A percentile compares a stretch with the other conserved stretches of the same genome.
Conservation (phyloP, 2,329 filamentous ascomycete species). For the Tolypocladium endophyticum region DNA sequence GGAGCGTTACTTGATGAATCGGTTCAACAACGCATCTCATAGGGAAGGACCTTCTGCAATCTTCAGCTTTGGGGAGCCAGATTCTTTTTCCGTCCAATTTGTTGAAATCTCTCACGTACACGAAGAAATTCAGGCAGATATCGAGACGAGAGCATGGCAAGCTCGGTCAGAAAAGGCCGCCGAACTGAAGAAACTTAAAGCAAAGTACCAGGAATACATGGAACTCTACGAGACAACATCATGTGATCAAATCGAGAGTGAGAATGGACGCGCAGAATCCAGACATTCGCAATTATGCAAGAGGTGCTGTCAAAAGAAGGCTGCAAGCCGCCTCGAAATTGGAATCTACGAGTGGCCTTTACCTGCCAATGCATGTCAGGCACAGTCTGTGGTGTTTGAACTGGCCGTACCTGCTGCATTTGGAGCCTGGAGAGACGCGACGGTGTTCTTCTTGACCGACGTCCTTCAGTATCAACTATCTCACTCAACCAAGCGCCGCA, state of each 20-base stretch:
- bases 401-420: conserved; percentile 29
- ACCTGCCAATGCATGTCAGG: conserved; percentile 16
- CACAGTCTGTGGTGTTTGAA: conserved; percentile 42
- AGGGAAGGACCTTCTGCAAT: not conserved
- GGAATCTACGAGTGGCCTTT: conserved; percentile 41
- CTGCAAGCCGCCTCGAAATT: not conserved
- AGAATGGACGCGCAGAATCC: not conserved
- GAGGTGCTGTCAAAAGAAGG: not conserved
- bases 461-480: conserved; percentile 16
- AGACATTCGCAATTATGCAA: not conserved
- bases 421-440: conserved; percentile 35
- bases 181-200: not conserved
- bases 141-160: not conserved
- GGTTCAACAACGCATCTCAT: not conserved
- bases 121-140: not conserved
- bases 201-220: not conserved
- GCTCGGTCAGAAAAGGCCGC: not conserved
- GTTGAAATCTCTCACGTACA: not conserved
- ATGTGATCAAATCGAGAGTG: not conserved
- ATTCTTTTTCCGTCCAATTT: conserved; percentile 13
- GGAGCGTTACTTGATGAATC: conserved; percentile 33
- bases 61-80: not conserved
- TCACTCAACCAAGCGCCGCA: not conserved
- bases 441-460: conserved; percentile 25
- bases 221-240: not conserved